phyloP scores from a whole-genome alignment of 306 rosid species.

The Trifolium pratense region DNA sequence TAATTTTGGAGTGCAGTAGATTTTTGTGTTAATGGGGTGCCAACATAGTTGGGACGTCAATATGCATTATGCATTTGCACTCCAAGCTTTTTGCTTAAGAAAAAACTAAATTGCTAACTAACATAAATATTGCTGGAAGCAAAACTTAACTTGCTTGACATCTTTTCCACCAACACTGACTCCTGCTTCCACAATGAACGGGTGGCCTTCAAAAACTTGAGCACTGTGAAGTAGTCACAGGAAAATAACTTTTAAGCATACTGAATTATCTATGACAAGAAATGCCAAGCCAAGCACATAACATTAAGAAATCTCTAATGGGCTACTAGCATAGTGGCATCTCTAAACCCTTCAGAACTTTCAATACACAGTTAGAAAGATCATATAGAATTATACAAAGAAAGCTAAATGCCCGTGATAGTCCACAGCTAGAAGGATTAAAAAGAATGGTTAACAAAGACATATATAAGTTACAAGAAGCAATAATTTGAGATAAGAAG shows the following conservation, averaged over 20 bases:
- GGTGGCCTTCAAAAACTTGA: conserved; percentile 97
- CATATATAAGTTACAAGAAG: conserved; percentile 30
- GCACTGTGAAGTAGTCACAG: conserved; percentile 59
- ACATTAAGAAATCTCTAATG: no score
- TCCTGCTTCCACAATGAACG: conserved; percentile 97
- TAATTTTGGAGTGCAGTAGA: no score
- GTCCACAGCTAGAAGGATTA: conserved; percentile 26
- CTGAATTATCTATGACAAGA: conserved; percentile 26
- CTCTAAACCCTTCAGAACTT: no score
- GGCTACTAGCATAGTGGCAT: no score
- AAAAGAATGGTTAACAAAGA: conserved; percentile 27
- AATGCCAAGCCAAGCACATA: conserved; percentile 34
- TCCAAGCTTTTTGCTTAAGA: no score
- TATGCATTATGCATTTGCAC: no score
- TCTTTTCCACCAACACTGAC: conserved; percentile 94
- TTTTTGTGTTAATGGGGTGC: no score
- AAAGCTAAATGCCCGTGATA: no score
- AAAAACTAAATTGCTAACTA: background rate
- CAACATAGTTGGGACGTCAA: no score
- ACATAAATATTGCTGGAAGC: conserved; percentile 33
- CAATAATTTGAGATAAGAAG: conserved; percentile 25
- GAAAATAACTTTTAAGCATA: conserved; percentile 23
- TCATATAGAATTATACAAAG: no score
- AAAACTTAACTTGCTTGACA: conserved; percentile 79
- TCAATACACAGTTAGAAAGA: no score